Evolutionary conservation across 73 alveolate genomes (phyloP), one percentile per base, ranked within the genome.

Genomic region (Diophrys appendiculata): DNA sequence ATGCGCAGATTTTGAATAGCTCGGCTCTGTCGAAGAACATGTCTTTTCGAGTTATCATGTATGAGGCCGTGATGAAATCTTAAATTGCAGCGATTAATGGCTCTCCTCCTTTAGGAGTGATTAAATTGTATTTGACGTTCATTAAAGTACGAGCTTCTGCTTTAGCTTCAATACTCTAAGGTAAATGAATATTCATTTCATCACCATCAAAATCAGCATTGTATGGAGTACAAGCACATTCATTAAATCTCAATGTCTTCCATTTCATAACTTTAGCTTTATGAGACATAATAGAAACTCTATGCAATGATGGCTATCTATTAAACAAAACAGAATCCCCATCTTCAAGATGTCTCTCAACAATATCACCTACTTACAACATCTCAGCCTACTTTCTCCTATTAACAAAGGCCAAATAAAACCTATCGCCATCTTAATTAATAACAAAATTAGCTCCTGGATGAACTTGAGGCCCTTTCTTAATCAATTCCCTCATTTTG

Each of bases 121-220:
- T 91, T 29, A 98, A 68, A 87, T 97, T 97, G 60, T 93, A 75
- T 2, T 88, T 89, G 8, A 95, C 98, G 52, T 94, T 94, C 99
- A 97, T 96, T 77, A 98, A 80, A 55, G 84, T 75, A 60, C 80
- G 72, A 25, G 98, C 99, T 83, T 98, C 99, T 26, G 99, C 95
- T 85, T 90, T 88, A 2, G 98, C 99, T 80, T 97, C 99, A 72
- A 94, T 96, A n/a, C 99, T 95, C 85, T 97, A 95, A 22, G 99
- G 99, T 55, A 98, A 79, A 91, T 98, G 99, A 56, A 98, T 93
- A 86, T 98, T 98, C 99, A 98, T 98, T 89, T 98, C 99, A 88
- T 98, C 99, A 18, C 99, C 99, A 88, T 98, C 99, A 83, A 98
- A 98, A 90, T 98, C 99, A 5, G 99, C 99, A 82, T 98, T 98